Base-by-base conservation (phyloP, 1,139 yeast species). In the Saccharomyces hybrid region DNA sequence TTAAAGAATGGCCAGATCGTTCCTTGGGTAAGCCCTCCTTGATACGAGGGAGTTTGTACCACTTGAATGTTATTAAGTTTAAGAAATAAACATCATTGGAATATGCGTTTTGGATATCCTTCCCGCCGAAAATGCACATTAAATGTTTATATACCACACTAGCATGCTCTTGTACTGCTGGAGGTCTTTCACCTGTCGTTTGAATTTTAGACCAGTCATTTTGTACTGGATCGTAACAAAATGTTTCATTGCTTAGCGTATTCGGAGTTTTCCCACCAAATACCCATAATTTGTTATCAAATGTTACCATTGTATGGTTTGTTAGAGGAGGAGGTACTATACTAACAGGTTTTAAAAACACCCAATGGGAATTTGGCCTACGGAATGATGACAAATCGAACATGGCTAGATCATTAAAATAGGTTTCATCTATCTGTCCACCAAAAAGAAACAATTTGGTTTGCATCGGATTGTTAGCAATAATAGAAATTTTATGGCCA, bases 371-470 rank as follows among this genome's bases (percentile, higher is more conserved):
- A 59, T 82, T 81, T 23, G 95, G 85, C 56, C 87, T 82, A 64
- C 95, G 82, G 71, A 91, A 86, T n/a, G 91, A 83, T 49, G 95
- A 87, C 61, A 93, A 77, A 69, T 93, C 98, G 71, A 89, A 93
- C 59, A 82, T 82, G 73, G 86, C 85, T 66, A 93, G 73, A 68
- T 93, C 99, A 68, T 86, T 84, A 70, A 88, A 91, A 57, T 85
- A 88, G 56, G 82, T 82, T 65, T 88, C 90, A 67, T 93, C 98
- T 61, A 90, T 79, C 70, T 93, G 98, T 53, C 99, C 99, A 52
- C 99, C 99, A 73, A 90, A 93, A 9, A 93, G 77, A 69, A 84
- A 93, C 51, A 95, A 77, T 60, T 85, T 80, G 5, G 95, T 84
- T 52, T 88, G 85, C 60, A 79, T 75, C 57, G 82, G 82, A 55